Conservation (phyloP, 1,284 basidiomycete species). For the Exobasidium rhododendri region DNA sequence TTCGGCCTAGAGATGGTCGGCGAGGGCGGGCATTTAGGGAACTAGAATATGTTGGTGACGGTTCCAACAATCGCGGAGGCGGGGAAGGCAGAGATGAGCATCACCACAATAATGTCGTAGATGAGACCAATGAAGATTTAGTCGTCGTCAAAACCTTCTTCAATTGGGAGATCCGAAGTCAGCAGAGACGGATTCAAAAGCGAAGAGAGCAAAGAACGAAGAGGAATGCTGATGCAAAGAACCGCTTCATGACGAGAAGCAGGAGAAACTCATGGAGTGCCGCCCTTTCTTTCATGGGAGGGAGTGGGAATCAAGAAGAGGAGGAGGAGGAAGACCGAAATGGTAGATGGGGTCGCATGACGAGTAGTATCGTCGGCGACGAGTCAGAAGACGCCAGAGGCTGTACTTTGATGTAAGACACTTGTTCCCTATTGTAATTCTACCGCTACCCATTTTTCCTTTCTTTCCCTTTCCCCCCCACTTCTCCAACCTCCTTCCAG, state of each 20-base stretch:
- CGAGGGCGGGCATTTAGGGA: neutral
- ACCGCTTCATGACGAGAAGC: neutral
- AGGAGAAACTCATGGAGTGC: neutral
- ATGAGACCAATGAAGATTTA: slow-evolving; percentile 35
- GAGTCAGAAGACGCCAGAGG: slow-evolving; percentile 31
- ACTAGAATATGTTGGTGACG: neutral
- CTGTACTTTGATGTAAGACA: slow-evolving; percentile 25
- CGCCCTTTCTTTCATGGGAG: slow-evolving; percentile 5
- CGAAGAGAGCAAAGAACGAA: slow-evolving; percentile 15
- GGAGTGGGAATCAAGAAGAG: neutral
- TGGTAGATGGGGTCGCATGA: slow-evolving; percentile 8
- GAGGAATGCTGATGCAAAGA: neutral
- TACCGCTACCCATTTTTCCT: too few relatives aligned
- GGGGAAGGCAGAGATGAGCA: neutral
- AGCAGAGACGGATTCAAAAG: slow-evolving; percentile 24
- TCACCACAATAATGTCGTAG: slow-evolving; percentile 3
- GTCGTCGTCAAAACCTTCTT: slow-evolving; percentile 40
- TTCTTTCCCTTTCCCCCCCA: too few relatives aligned
- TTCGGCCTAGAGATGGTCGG: slow-evolving; percentile 16
- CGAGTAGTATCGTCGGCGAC: slow-evolving; percentile 9
- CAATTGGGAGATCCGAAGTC: slow-evolving; percentile 38
- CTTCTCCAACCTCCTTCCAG: too few relatives aligned
- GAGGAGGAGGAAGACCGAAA: neutral
- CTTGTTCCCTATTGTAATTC: too few relatives aligned
- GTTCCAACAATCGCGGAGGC: neutral